These are phyloP conservation scores for Anisodus tanguticus DNA, from an alignment of 257 asterid species.

Conservation along the genomic window DNA sequence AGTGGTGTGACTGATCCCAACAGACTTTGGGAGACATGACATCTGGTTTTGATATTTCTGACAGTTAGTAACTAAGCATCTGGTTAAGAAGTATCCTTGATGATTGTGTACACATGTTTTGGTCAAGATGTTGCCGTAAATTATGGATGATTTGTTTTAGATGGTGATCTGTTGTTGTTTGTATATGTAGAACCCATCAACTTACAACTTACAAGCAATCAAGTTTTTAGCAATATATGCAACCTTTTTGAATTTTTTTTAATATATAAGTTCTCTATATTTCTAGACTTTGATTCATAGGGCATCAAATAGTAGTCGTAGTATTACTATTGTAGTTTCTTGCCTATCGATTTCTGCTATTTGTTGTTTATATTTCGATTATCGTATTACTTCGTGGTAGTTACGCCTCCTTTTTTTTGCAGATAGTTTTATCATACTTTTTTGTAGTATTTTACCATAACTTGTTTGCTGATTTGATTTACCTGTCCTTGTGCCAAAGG, in stretches of 20 bases:
- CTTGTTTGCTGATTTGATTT: too few relatives aligned
- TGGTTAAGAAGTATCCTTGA: constrained; percentile 2
- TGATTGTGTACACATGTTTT: constrained; percentile 13
- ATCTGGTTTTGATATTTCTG: constrained; percentile 8
- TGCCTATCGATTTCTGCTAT: too few relatives aligned
- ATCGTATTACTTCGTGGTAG: too few relatives aligned
- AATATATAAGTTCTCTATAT: not conserved
- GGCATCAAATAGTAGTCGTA: too few relatives aligned
- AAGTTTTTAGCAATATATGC: not conserved
- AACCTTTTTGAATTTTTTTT: not conserved
- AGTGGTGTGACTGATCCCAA: not conserved
- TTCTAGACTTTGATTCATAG: not conserved
- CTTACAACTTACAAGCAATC: constrained; percentile 19
- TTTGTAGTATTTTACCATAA: too few relatives aligned
- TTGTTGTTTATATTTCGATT: too few relatives aligned
- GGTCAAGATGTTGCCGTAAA: not conserved
- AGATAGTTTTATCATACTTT: too few relatives aligned
- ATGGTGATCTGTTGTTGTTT: not conserved
- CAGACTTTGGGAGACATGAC: not conserved
- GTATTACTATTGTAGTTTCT: too few relatives aligned
- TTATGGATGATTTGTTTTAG: not conserved
- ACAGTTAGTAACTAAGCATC: constrained; percentile 8
- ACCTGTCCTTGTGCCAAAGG: too few relatives aligned
- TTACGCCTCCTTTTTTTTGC: too few relatives aligned
- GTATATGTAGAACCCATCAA: not conserved